These are phyloP conservation scores for Candida insectorum DNA, from an alignment of 805 yeast genomes.

Conservation along the genomic window DNA sequence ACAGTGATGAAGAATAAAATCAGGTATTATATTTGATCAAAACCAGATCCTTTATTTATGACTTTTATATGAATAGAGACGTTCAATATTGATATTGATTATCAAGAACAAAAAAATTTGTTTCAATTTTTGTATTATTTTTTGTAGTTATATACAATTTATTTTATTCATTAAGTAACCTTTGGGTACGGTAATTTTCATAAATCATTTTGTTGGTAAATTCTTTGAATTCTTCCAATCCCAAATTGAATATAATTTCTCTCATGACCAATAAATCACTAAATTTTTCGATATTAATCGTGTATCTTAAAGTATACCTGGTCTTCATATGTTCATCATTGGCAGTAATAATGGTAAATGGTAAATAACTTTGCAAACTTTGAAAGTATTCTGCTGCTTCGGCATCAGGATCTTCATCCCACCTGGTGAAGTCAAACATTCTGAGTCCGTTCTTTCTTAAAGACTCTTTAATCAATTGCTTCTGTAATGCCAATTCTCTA, in stretches of 20 bases:
- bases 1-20: background rate
- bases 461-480: constrained; percentile 2
- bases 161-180: constrained; percentile 5
- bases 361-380: constrained; percentile 3
- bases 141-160: no score
- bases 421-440: constrained; percentile 6
- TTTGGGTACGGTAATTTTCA: constrained; percentile 14
- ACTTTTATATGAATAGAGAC: no score
- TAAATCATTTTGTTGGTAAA: constrained; percentile 12
- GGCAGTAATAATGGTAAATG: constrained; percentile 8
- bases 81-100: no score
- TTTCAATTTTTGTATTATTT: no score
- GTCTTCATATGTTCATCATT: constrained; percentile 1
- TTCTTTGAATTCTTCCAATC: constrained; percentile 12
- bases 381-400: constrained; percentile 3
- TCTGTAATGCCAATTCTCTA: constrained; percentile 7
- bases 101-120: no score
- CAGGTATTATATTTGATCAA: background rate
- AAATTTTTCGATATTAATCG: constrained; percentile 5
- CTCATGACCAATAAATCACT: constrained; percentile 7
- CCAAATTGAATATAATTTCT: constrained; percentile 8
- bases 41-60: background rate
- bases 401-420: constrained; percentile 5
- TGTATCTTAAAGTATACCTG: background rate
- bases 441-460: constrained; percentile 3